These are phyloP conservation scores for Fraxinus floribunda DNA, from an alignment of 305 asterid genomes.

Conservation along the genomic window DNA sequence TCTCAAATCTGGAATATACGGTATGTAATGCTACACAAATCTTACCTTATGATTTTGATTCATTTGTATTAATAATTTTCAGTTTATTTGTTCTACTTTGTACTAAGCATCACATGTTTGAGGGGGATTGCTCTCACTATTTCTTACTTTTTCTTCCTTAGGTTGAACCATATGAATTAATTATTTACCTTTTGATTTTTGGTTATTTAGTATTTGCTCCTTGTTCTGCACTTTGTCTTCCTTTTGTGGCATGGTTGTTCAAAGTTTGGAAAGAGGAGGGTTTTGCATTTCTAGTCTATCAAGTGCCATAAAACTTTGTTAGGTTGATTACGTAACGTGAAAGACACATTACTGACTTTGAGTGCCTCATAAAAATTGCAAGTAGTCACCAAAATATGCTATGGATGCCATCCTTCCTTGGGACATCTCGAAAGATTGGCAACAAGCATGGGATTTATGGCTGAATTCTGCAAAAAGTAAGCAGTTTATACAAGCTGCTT, in stretches of 20 bases:
- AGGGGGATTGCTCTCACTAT: conserved; percentile 7
- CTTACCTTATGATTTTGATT: conserved; percentile 15
- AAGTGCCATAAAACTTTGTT: neutral
- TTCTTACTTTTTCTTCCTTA: conserved; percentile 16
- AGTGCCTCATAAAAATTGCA: neutral
- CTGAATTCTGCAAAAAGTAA: neutral
- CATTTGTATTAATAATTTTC: neutral
- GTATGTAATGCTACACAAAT: conserved; percentile 46
- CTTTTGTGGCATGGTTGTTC: neutral
- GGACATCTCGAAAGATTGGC: neutral
- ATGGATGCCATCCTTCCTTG: neutral
- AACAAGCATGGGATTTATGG: neutral
- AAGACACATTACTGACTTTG: neutral
- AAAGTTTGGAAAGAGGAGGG: conserved; percentile 1
- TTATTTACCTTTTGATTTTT: neutral
- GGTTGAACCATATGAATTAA: neutral
- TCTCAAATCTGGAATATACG: conserved; percentile 98
- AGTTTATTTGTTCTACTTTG: neutral
- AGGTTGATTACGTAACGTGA: neutral
- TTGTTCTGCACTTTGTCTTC: neutral
- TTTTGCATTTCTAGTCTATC: neutral
- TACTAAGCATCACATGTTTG: conserved; percentile 13
- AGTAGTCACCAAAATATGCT: conserved; percentile 2
- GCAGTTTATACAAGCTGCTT: neutral
- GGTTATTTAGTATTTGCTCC: neutral